Conservation (phyloP, 1,284 basidiomycete species). For the Melampsora americana region DNA sequence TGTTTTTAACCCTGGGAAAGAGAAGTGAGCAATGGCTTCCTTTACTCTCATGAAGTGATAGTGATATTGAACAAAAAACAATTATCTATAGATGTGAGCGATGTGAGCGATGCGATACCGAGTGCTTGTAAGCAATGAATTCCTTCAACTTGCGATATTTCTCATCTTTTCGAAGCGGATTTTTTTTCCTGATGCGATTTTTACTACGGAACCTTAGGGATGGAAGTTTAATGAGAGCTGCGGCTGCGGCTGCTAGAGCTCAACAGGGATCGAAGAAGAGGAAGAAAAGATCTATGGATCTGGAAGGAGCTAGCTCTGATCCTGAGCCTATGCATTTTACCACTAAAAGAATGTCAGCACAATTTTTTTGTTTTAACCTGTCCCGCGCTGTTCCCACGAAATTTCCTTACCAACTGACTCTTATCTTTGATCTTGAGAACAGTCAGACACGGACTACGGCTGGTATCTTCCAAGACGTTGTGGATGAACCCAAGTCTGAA, state of each 20-base stretch:
- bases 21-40: not conserved
- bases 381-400: not conserved
- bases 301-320: not conserved
- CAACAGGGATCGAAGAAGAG: not conserved
- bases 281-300: not conserved
- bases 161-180: not conserved
- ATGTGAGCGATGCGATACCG: not conserved
- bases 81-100: not conserved
- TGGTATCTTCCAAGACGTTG: slow-evolving; percentile 2
- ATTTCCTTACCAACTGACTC: not conserved
- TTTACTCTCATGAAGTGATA: not conserved
- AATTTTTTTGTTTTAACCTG: not conserved
- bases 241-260: not conserved
- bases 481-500: not conserved
- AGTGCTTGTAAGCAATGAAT: not conserved
- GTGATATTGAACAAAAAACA: not conserved
- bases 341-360: slow-evolving; percentile 3
- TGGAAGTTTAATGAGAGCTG: not conserved
- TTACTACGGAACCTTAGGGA: not conserved
- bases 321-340: not conserved
- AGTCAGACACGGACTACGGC: not conserved
- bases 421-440: not conserved
- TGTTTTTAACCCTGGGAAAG: not conserved
- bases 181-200: not conserved
- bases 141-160: not conserved